These are phyloP conservation scores for Penicillium goetzii DNA, from an alignment of 495 filamentous ascomycete genomes.

Conservation along the genomic window DNA sequence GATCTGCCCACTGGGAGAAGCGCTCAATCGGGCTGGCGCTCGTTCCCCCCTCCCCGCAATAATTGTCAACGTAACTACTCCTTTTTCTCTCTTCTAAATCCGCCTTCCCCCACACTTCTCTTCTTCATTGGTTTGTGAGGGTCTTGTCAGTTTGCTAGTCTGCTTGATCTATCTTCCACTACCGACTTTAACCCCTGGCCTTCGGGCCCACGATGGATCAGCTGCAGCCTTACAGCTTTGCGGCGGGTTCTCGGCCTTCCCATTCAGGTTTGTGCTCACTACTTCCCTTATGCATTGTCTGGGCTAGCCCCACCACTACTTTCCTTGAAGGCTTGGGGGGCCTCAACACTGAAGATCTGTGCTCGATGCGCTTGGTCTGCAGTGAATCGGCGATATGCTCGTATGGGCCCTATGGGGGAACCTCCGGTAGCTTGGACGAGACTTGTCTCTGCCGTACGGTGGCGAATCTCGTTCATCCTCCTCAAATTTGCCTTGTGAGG, in stretches of 20 bases:
- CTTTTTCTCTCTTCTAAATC: conserved; percentile 27
- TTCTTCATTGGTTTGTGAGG: conserved; percentile 25
- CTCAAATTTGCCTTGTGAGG: not conserved
- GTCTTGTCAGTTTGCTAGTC: conserved; percentile 10
- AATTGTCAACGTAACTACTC: conserved; percentile 32
- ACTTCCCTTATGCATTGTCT: conserved; percentile 5
- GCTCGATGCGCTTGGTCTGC: not conserved
- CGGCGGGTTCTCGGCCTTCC: conserved; percentile 26
- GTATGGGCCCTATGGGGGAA: not conserved
- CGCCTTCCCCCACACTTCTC: conserved; percentile 17
- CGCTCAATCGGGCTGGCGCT: conserved; percentile 33
- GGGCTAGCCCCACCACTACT: conserved; percentile 7
- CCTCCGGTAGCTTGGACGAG: not conserved
- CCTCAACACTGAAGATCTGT: conserved; percentile 3
- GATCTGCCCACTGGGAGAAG: conserved; percentile 16
- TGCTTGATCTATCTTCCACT: conserved; percentile 6
- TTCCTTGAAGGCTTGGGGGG: not conserved
- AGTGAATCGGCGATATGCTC: not conserved
- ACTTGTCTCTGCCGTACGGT: not conserved
- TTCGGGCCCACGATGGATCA: conserved; percentile 38
- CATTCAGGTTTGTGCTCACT: conserved; percentile 35
- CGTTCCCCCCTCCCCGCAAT: conserved; percentile 20
- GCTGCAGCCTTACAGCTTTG: conserved; percentile 30
- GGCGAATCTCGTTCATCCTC: not conserved
- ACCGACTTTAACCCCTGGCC: conserved; percentile 18